Base-by-base conservation (phyloP, 2,329 filamentous ascomycete species). In the Sclerotinia spermophila region DNA sequence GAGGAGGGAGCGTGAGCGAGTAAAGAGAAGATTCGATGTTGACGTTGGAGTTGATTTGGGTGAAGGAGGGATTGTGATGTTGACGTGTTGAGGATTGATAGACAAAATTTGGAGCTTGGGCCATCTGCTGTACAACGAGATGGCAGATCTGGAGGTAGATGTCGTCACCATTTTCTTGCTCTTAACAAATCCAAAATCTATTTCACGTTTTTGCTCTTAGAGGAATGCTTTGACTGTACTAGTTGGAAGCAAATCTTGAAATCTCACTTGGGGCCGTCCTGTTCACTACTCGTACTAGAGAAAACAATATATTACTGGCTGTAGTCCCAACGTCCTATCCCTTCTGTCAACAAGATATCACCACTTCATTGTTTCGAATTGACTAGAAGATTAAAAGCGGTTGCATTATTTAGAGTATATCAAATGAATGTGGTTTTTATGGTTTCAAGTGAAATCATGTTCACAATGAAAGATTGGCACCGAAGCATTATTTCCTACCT, bases 31-130 rank as follows among this genome's bases (percentile, higher is more conserved):
- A 6, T 17, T 55, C 11, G 51, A 7, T 64, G 40, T 53, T 40
- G 11, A 33, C 30, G 17, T 56, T 40, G 33, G 17, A 45, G 5
- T 19, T 48, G 44, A 48, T 15, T 6, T 15, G 33, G 48, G 11
- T 58, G 13, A 58, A 44, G 65, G 35, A 51, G 44, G 40, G 13
- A 53, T 5, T 53, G 48, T 53, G n/a, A n/a, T 53, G 48, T 53
- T 53, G 27, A 53, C 48, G 48, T 53, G 48, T 53, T 53, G 48
- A 30, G 48, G 48, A 53, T 53, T 53, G 48, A 53, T 53, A 42
- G 35, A 42, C 51, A 64, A 69, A 44, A 27, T 65, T 30, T 65
- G 44, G 58, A 69, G 67, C 67, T 69, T 69, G 67, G 58, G 67
- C 67, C 67, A 69, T 30, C 27, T 13, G 24, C n/a, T n/a, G 21